These are phyloP conservation scores for Gymnopilus dilepis DNA, from an alignment of 768 basidiomycete genomes.

Conservation along the genomic window DNA sequence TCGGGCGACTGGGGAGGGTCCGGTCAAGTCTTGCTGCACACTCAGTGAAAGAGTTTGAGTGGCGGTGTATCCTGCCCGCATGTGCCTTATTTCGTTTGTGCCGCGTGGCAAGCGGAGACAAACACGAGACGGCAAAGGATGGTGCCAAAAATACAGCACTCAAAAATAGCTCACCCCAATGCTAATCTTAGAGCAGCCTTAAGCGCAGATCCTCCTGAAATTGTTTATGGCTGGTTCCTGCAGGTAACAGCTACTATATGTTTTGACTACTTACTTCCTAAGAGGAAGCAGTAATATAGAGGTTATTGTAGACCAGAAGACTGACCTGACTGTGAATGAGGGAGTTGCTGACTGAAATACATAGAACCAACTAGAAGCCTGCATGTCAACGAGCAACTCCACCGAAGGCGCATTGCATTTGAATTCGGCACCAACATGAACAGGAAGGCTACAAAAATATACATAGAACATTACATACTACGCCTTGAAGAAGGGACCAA, in stretches of 20 bases:
- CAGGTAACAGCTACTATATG: too few species aligned
- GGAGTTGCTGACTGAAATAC: too few species aligned
- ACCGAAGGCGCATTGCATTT: not conserved
- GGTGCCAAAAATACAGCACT: not conserved
- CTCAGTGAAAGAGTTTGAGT: not conserved
- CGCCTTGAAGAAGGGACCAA: not conserved
- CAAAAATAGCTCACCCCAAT: not conserved
- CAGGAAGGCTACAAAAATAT: not conserved
- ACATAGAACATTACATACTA: too few species aligned
- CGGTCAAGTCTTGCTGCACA: slow-evolving; percentile 2
- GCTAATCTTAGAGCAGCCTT: not conserved
- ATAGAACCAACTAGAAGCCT: not conserved
- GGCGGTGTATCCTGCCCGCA: not conserved
- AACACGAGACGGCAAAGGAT: not conserved
- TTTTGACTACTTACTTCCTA: too few species aligned
- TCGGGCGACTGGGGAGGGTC: not conserved
- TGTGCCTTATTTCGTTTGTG: not conserved
- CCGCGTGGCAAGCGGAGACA: not conserved
- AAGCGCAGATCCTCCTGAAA: too few species aligned
- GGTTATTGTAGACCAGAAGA: too few species aligned
- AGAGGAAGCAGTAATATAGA: too few species aligned
- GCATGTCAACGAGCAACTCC: not conserved
- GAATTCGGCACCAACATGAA: not conserved
- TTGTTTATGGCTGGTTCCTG: too few species aligned
- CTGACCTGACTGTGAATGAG: too few species aligned